These are phyloP conservation scores for Leccinum barrowsii DNA, from an alignment of 768 basidiomycete species.

Conservation along the genomic window DNA sequence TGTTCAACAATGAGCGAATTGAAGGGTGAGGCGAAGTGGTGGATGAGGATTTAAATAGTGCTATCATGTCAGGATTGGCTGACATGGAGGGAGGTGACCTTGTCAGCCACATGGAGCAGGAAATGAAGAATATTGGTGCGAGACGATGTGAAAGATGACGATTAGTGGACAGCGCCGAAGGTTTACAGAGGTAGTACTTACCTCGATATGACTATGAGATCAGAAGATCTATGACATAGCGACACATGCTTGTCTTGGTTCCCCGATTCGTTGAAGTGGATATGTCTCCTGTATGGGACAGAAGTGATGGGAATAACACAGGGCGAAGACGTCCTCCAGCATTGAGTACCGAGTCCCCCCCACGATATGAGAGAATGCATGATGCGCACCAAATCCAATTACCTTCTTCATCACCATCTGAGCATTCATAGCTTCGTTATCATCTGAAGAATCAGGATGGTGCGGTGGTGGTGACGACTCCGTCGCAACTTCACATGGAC, in stretches of 20 bases:
- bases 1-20: not conserved
- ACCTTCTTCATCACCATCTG: not conserved
- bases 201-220: not conserved
- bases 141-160: not conserved
- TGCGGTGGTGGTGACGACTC: not conserved
- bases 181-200: not conserved
- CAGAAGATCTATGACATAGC: not conserved
- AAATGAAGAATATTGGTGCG: not conserved
- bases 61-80: conserved; percentile 3
- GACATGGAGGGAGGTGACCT: not conserved
- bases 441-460: not conserved
- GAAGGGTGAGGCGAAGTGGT: not conserved
- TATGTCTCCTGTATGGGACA: no score
- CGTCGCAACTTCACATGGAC: not conserved
- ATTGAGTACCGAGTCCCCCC: no score
- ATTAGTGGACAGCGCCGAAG: no score
- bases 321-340: no score
- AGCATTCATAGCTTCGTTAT: not conserved
- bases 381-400: not conserved
- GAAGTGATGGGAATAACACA: no score
- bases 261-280: no score
- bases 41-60: conserved; percentile 1
- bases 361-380: not conserved
- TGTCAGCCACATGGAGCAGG: conserved; percentile 8
- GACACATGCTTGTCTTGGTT: no score